Base-by-base conservation (phyloP, 345 rosid species). In the Populus simonii region DNA sequence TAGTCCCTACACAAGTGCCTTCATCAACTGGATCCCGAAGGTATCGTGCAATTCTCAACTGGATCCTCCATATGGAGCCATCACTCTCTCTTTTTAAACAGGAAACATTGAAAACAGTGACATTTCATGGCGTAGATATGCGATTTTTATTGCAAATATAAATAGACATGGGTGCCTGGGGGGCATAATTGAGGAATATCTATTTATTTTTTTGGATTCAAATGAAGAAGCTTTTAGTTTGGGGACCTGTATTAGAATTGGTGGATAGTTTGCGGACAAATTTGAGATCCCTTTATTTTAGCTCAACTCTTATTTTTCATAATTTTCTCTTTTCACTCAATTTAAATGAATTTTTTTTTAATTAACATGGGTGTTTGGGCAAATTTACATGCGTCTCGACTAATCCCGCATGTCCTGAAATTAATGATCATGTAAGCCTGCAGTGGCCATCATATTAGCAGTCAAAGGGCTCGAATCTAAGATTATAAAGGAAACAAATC, bases 401-500 rank as follows among this genome's bases (percentile, higher is more conserved):
- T 27, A 27, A 27, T 27, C 27, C 27, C 1, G 1, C 1, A 1
- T 0, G 1, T 1, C 27, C 1, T 27, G 1, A 27, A 27, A 1
- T 27, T 27, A 27, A 27, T 1, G 1, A 27, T 1, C 27, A 27
- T 27, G 1, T 27, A 27, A 27, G 27, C 1, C 27, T 27, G 1
- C 0, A 27, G 27, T 27, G 27, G 1, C 1, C 1, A 27, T 27
- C 1, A 27, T 27, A 27, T 27, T 27, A 27, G 1, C 1, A 27
- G 1, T 1, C 1, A 27, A 0, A 27, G 0, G 1, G 27, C 27
- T 27, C 0, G 27, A 27, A 27, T 1, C 1, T 27, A 1, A 27
- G 1, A 25, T 27, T 1, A 27, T 27, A 27, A 1, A 1, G 1
- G 1, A 27, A 1, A 27, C 1, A 27, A 27, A 27, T 27, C 1